These are phyloP conservation scores for Puccinia polysora DNA, from an alignment of 1,284 basidiomycete species.

Conservation along the genomic window DNA sequence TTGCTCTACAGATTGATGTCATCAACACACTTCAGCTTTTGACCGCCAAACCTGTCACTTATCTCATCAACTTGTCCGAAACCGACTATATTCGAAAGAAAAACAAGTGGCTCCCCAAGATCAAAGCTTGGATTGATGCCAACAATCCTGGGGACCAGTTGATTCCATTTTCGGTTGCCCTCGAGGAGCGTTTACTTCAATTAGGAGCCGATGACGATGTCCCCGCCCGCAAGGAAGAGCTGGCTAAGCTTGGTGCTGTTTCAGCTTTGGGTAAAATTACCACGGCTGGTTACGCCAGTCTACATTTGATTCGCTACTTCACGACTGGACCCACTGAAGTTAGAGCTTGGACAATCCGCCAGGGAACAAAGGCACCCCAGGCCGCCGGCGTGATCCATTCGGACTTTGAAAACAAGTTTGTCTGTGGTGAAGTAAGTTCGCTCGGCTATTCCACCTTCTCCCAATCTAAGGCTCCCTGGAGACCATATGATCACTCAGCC, in stretches of 20 bases:
- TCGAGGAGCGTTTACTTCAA: slow-evolving; percentile 80
- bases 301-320: slow-evolving; percentile 92
- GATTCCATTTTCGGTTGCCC: slow-evolving; percentile 93
- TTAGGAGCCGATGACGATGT: slow-evolving; percentile 55
- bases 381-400: slow-evolving; percentile 98
- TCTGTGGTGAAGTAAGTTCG: slow-evolving; percentile 73
- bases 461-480: background rate
- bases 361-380: slow-evolving; percentile 88
- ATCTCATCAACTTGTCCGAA: slow-evolving; percentile 96
- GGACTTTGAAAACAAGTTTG: slow-evolving; percentile 96
- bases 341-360: slow-evolving; percentile 93
- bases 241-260: slow-evolving; percentile 66
- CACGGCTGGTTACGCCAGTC: slow-evolving; percentile 76
- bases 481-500: background rate
- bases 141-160: slow-evolving; percentile 93
- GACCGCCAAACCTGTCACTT: slow-evolving; percentile 95
- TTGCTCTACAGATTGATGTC: slow-evolving; percentile 71
- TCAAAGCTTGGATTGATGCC: slow-evolving; percentile 96
- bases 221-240: slow-evolving; percentile 64
- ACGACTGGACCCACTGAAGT: slow-evolving; percentile 79
- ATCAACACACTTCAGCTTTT: slow-evolving; percentile 87
- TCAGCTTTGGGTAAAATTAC: slow-evolving; percentile 85
- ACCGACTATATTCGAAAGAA: slow-evolving; percentile 93
- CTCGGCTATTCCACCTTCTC: background rate
- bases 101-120: slow-evolving; percentile 99